Evolutionary conservation across 176 grass and related monocot genomes (phyloP).

Genomic region (Carex parvula): DNA sequence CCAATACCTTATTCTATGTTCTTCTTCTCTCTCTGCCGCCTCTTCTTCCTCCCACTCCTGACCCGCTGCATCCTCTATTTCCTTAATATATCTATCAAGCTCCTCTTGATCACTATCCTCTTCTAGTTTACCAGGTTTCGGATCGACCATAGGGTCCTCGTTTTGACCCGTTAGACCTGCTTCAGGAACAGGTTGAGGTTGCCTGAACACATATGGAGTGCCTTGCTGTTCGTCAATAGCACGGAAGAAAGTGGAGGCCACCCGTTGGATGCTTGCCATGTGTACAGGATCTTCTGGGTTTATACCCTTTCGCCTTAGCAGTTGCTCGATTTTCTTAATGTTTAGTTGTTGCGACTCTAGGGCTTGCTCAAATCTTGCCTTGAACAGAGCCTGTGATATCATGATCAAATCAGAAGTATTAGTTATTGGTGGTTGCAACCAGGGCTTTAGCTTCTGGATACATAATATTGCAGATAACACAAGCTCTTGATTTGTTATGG

Average conservation of each 20-base stretch:
- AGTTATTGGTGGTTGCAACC: background rate
- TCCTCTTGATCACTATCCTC: constrained; percentile 98
- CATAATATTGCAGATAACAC: background rate
- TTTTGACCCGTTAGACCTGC: constrained; percentile 27
- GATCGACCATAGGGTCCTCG: constrained; percentile 27
- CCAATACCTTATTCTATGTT: constrained; percentile 62
- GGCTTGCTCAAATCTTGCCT: constrained; percentile 96
- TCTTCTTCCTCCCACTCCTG: constrained; percentile 95
- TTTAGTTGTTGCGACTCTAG: constrained; percentile 97
- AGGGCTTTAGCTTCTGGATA: background rate
- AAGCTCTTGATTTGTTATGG: background rate
- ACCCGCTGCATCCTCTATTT: constrained; percentile 85
- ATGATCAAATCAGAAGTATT: constrained; percentile 34
- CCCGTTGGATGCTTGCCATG: constrained; percentile 96
- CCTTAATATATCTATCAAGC: constrained; percentile 83
- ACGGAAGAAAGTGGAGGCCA: constrained; percentile 82
- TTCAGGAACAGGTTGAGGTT: constrained; percentile 29
- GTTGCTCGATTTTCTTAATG: constrained; percentile 92
- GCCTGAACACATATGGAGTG: constrained; percentile 83
- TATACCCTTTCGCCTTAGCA: constrained; percentile 86
- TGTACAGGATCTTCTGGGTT: constrained; percentile 94
- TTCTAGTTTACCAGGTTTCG: constrained; percentile 35
- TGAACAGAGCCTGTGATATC: constrained; percentile 78
- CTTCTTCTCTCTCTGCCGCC: constrained; percentile 71
- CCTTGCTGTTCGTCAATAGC: constrained; percentile 96